A percentile compares a stretch with the other conserved stretches of the same genome.
Evolutionary conservation across 352 stramenopile species (phyloP).

Genomic region (Phytophthora uliginosa): DNA sequence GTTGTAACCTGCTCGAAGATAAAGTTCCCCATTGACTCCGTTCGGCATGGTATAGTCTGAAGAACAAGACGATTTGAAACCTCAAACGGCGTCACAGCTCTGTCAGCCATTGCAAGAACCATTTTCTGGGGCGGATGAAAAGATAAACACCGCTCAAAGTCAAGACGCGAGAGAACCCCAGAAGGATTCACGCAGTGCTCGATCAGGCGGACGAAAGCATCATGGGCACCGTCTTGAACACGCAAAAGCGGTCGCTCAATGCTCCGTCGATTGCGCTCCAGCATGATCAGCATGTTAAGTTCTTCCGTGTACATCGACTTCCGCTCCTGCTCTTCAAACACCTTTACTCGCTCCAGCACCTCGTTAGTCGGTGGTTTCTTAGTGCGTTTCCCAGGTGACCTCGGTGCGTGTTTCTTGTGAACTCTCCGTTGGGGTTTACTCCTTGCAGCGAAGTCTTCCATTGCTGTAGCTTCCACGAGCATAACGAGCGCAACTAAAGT

Average conservation of each 20-base stretch:
- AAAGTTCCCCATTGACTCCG: conserved; percentile 47
- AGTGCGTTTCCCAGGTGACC: conserved; percentile 7
- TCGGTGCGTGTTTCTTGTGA: conserved; percentile 23
- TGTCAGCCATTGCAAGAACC: conserved; percentile 30
- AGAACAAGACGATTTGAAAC: conserved; percentile 43
- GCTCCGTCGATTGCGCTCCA: conserved; percentile 53
- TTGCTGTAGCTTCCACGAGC: conserved; percentile 28
- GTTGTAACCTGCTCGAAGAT: conserved; percentile 44
- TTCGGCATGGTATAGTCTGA: conserved; percentile 58
- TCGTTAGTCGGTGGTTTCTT: conserved; percentile 14
- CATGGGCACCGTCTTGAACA: conserved; percentile 57
- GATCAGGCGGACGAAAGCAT: conserved; percentile 60
- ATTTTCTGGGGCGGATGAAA: conserved; percentile 52
- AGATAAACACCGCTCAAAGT: conserved; percentile 58
- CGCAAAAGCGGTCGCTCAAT: conserved; percentile 58
- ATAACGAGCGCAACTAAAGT: conserved; percentile 25
- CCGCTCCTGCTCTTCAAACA: conserved; percentile 59
- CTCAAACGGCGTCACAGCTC: conserved; percentile 1
- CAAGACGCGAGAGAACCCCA: conserved; percentile 54
- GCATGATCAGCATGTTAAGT: conserved; percentile 50
- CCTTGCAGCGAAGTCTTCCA: not conserved
- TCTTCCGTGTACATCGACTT: conserved; percentile 61
- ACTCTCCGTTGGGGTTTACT: conserved; percentile 18
- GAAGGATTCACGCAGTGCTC: conserved; percentile 62
- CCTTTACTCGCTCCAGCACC: conserved; percentile 33